Base-by-base conservation (phyloP, 108 stramenopile genomes). In the Epithemia pelagica region DNA sequence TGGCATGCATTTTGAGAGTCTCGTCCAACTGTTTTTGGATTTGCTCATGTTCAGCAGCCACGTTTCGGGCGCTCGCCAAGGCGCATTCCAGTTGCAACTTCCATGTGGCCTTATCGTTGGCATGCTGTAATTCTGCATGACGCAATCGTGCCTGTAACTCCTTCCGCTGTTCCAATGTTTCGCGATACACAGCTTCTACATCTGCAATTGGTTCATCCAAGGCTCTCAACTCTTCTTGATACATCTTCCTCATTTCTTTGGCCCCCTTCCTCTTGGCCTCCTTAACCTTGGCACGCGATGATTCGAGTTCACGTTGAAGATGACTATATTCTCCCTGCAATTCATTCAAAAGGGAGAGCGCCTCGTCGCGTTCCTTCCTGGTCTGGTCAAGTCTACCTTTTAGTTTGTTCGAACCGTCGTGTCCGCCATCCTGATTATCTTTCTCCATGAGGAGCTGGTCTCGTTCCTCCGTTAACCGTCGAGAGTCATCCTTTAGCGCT, bases 51-150 rank as follows among this genome's bases (percentile, higher is more conserved):
- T 24, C 24, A 1, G 24, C 2, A 2, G 37, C 37, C 15, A 32
- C 62, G 22, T 32, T 33, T n/a, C 65, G 65, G 27, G 54, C 26
- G 18, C 52, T 33, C 18, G 65, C 51, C 15, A 66, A 51, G 1
- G 65, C 52, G 3, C 54, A 37, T 66, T 66, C 65, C 5, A 66
- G 65, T 25, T 66, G 65, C 19, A 66, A 30, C 29, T 66, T 66
- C 65, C 65, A 66, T 10, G 52, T 30, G 28, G 46, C 65, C 54
- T 55, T 66, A 5, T 66, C 65, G 21, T 66, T 33, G 33, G 52
- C 53, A 21, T 54, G 65, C 52, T 66, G 65, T 21, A 27, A 27
- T 33, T 66, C 65, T 1, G 54, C 25, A 3, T 28, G 5, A 37
- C 65, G 51, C 19, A 66, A 21, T 23, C 54, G 52, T 15, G 33